Evolutionary conservation across 2,329 filamentous ascomycete genomes (phyloP), one percentile per base, ranked within the genome.

Genomic region (Phaeosphaeria sp.): DNA sequence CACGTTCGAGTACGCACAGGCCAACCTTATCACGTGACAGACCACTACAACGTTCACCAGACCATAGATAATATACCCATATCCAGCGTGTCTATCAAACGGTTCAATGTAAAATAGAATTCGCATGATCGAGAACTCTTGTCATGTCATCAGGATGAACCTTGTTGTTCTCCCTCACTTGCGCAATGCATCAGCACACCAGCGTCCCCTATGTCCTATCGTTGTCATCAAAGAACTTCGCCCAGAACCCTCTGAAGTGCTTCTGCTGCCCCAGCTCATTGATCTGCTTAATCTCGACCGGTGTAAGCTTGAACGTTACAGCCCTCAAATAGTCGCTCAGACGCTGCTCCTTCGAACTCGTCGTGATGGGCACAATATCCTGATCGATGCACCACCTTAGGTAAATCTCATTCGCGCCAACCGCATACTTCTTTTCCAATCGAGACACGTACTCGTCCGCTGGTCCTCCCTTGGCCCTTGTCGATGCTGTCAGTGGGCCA

Each of bases 361-460:
- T 89, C 6, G 86, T 88, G 56, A 89, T 82, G 0, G 83, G 75
- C 17, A 88, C 80, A 55, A 84, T 73, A 22, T 85, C 86, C 65
- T 86, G 85, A 63, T 89, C 86, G 50, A 89, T 81, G 49, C 81
- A 83, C 86, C 86, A 89, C 51, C 87, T 76, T 53, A 89, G 67
- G 50, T 81, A 74, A 52, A 89, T 82, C 72, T 89, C 86, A 1
- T 80, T 82, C 48, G 84, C 81, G 51, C 72, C 81, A 45, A 88
- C 86, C 0, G 80, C 84, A 68, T 89, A 89, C 73, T 89, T 89
- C 69, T 83, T 83, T n/a, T 83, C 80, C 56, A 89, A 69, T 2
- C 68, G 69, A 0, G 79, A 77, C 44, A 87, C 71, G n/a, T 82
- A 71, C 5, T 78, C 77, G 57, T 87, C 86, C 2, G 86, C 72